Base-by-base conservation (phyloP, 169 alveolate genomes). In the Plasmodium sp. region DNA sequence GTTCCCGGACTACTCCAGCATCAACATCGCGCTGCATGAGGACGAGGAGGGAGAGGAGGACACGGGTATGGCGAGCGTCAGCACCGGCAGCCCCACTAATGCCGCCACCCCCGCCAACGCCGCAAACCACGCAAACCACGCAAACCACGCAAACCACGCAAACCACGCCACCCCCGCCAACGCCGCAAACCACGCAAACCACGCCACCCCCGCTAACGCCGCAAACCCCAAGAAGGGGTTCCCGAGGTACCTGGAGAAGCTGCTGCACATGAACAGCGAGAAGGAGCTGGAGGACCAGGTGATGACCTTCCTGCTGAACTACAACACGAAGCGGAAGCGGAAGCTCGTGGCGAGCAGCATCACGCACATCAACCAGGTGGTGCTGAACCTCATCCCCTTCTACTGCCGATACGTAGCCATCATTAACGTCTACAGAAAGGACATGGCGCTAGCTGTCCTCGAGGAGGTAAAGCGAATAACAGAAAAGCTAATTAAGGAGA, bases 371-470 rank as follows among this genome's bases (percentile, higher is more conserved):
- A 88, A 81, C 33, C 81, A 80, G 71, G 56, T 80, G 10, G 82
- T 18, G 5, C 34, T 88, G 1, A 80, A 67, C 39, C 62, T 58
- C 16, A 88, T 88, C 16, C 94, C 94, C 12, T 88, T 48, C 71
- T 88, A 88, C 75, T 88, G 94, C 41, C 41, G 90, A 88, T 88
- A 80, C 48, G 67, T 88, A 16, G 86, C 91, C 31, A 88, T 88
- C 33, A 54, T 88, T 79, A 88, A 88, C 27, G 81, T 54, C 36
- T 88, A 88, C 54, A 80, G 41, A 16, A 88, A 88, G 41, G 94
- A 88, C 71, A 80, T 88, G 6, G 71, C 54, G 41, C 18, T 81
- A 1, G 58, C 36, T 1, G 34, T 80, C 16, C 43, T 79, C 27
- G 94, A 88, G 14, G 94, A 88, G 41, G 27, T 88, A 58, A 88